Evolutionary conservation across 2,329 filamentous ascomycete species (phyloP).

Genomic region (Colletotrichum sp.): DNA sequence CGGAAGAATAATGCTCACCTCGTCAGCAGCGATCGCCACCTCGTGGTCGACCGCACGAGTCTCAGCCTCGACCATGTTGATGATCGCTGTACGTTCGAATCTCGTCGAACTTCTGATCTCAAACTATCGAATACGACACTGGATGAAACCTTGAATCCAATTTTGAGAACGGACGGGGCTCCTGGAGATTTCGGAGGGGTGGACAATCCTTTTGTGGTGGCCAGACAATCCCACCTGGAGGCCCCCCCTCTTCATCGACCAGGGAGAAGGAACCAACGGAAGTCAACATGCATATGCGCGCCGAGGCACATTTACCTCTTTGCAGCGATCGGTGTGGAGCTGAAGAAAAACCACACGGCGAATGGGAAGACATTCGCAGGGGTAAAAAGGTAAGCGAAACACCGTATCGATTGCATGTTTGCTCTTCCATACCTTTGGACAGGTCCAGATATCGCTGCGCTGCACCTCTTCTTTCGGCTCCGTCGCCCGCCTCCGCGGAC

Average conservation of each 20-base stretch:
- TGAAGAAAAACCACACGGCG: background rate
- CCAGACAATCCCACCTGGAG: background rate
- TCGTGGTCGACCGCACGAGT: background rate
- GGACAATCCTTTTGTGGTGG: background rate
- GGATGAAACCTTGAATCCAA: background rate
- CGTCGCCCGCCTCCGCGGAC: background rate
- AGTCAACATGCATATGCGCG: background rate
- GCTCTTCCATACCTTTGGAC: too few relatives aligned
- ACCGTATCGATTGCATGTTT: too few relatives aligned
- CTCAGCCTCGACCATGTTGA: background rate
- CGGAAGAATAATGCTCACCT: background rate
- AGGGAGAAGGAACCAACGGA: background rate
- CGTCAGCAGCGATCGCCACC: background rate
- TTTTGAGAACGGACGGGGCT: too few relatives aligned
- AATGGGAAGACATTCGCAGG: background rate
- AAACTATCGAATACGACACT: background rate
- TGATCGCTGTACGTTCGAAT: background rate
- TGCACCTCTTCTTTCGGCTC: background rate
- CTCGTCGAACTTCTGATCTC: background rate
- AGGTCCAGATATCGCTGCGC: background rate
- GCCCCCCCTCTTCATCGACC: background rate
- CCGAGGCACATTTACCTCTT: background rate
- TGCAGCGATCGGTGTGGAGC: background rate
- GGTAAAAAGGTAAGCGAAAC: background rate
- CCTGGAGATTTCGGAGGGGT: background rate